A percentile compares a stretch with the other conserved stretches of the same genome.
Evolutionary conservation across 2,329 filamentous ascomycete genomes (phyloP).

Genomic region (Epichloe coenophiala): DNA sequence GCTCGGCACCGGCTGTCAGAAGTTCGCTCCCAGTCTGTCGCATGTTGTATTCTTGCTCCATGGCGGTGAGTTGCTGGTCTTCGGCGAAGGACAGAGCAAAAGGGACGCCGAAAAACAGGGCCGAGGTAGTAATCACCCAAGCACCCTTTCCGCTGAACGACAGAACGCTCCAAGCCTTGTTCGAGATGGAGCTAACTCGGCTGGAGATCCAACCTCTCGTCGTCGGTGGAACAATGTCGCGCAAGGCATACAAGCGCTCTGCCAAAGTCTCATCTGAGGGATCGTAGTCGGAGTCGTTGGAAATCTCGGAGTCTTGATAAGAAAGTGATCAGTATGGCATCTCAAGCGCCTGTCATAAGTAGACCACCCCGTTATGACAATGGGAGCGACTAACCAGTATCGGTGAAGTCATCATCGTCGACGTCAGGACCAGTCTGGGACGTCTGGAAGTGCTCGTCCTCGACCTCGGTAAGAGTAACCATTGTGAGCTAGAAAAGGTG

Average conservation of each 20-base stretch:
- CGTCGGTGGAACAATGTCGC: constrained; percentile 63
- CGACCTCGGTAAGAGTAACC: constrained; percentile 94
- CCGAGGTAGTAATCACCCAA: constrained; percentile 84
- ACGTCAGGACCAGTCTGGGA: constrained; percentile 58
- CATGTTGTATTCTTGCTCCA: constrained; percentile 97
- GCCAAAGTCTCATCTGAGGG: constrained; percentile 42
- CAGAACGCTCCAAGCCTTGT: constrained; percentile 38
- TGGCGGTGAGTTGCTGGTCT: constrained; percentile 92
- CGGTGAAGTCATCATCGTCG: constrained; percentile 85
- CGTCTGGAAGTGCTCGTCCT: constrained; percentile 85
- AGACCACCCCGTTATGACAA: background rate
- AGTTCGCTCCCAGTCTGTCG: constrained; percentile 76
- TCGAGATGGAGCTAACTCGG: constrained; percentile 41
- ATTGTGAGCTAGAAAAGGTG: constrained; percentile 37
- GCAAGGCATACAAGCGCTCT: constrained; percentile 59
- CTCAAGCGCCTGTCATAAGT: background rate
- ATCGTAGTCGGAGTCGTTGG: constrained; percentile 62
- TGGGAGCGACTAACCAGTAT: constrained; percentile 55
- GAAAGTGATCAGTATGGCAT: constrained; percentile 2
- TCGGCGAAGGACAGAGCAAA: constrained; percentile 88
- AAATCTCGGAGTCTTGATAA: constrained; percentile 63
- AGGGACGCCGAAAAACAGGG: constrained; percentile 79
- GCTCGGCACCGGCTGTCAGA: constrained; percentile 33
- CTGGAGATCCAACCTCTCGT: constrained; percentile 54
- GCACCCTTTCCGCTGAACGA: constrained; percentile 71